These are phyloP conservation scores for Sporobolomyces roseus DNA, from an alignment of 768 basidiomycete genomes.

Conservation along the genomic window DNA sequence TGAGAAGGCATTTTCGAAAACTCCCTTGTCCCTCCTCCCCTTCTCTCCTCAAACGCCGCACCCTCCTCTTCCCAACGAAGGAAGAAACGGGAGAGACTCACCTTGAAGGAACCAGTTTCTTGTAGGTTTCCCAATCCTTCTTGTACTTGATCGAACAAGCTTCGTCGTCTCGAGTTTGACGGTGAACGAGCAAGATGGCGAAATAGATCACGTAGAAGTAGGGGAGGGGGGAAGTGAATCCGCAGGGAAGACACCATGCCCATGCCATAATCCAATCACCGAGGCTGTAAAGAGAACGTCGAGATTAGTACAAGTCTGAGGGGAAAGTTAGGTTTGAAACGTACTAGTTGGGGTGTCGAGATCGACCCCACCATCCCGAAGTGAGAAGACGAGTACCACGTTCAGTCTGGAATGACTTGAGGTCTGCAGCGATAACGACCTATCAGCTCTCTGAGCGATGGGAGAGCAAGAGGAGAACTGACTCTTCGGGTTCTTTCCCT, in stretches of 20 bases:
- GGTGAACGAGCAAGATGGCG: constrained; percentile 77
- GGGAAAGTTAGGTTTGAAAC: constrained; percentile 44
- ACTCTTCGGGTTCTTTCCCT: constrained; percentile 92
- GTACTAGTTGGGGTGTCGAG: constrained; percentile 82
- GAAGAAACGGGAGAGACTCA: background rate
- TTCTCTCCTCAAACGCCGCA: too few species aligned
- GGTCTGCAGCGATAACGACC: constrained; percentile 54
- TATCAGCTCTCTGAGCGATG: background rate
- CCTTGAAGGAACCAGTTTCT: constrained; percentile 70
- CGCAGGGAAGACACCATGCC: constrained; percentile 90
- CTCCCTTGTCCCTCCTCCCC: too few species aligned
- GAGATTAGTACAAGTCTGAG: too few species aligned
- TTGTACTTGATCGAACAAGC: constrained; percentile 91
- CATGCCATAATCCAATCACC: constrained; percentile 69
- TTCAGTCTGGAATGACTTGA: constrained; percentile 72
- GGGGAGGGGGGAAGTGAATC: constrained; percentile 85
- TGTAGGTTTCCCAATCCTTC: constrained; percentile 88
- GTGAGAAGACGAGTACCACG: constrained; percentile 85
- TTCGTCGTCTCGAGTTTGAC: constrained; percentile 87
- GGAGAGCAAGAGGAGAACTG: constrained; percentile 37
- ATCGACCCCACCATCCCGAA: constrained; percentile 96
- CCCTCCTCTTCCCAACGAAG: too few species aligned
- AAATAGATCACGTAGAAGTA: constrained; percentile 95
- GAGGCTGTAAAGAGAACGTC: constrained; percentile 14
- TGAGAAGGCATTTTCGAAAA: too few species aligned